These are phyloP conservation scores for Zygosaccharomyces sapae DNA, from an alignment of 1,139 yeast species.

Conservation along the genomic window DNA sequence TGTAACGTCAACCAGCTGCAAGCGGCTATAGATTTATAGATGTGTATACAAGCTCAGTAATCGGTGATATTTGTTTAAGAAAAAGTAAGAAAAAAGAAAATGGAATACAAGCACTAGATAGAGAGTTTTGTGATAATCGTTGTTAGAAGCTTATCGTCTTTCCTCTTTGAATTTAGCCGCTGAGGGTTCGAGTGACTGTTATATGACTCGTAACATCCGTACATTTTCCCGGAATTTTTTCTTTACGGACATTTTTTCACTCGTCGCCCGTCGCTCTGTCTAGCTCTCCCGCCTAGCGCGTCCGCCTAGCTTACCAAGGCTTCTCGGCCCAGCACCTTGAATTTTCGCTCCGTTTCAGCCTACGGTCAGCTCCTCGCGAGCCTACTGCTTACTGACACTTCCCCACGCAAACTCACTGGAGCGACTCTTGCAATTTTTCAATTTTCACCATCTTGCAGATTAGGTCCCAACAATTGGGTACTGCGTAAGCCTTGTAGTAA, in stretches of 20 bases:
- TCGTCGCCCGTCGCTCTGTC: no score
- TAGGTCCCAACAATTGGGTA: neutral
- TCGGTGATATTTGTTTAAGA: neutral
- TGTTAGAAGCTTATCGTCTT: no score
- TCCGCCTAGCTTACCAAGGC: no score
- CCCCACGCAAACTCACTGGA: neutral
- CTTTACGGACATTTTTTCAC: no score
- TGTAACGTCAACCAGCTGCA: neutral
- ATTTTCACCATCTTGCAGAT: constrained; percentile 2
- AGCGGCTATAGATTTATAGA: neutral
- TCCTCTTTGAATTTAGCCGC: no score
- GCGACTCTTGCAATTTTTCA: constrained; percentile 5
- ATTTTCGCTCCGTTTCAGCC: neutral
- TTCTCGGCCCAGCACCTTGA: neutral
- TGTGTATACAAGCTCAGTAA: neutral
- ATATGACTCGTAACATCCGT: neutral
- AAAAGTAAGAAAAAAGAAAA: neutral
- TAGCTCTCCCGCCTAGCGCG: no score
- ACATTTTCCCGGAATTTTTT: neutral
- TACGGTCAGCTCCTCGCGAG: neutral
- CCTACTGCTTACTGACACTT: neutral
- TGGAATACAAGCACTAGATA: no score
- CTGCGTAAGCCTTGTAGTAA: constrained; percentile 2
- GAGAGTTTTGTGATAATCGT: no score
- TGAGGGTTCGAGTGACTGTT: neutral